A percentile compares a stretch with the other conserved stretches of the same genome.
phyloP scores from a whole-genome alignment of 1,284 basidiomycete genomes.

The Termitomyces sp. region DNA sequence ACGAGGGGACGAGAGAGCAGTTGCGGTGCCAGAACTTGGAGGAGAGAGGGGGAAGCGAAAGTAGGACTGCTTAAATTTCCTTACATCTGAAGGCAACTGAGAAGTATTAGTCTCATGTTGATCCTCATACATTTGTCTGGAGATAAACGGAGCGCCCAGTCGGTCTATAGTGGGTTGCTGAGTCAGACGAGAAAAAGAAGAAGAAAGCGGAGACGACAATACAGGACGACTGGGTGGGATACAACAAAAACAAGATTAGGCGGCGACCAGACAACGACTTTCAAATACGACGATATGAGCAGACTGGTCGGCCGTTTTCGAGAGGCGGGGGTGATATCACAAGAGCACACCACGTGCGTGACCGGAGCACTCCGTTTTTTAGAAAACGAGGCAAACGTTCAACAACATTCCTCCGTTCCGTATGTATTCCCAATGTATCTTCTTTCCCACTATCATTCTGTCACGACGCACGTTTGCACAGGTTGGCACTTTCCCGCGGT shows the following conservation, averaged over 20 bases:
- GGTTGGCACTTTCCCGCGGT: constrained; percentile 1
- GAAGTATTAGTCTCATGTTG: constrained; percentile 9
- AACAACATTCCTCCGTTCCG: constrained; percentile 8
- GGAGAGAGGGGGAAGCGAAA: constrained; percentile 40
- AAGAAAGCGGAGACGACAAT: background rate
- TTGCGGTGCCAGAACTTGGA: constrained; percentile 35
- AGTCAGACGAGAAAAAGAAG: constrained; percentile 4
- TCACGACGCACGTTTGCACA: constrained; percentile 9
- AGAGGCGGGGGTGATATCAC: constrained; percentile 28
- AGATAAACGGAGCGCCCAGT: constrained; percentile 12
- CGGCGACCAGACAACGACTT: background rate
- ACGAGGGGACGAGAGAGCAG: constrained; percentile 35
- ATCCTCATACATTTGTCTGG: constrained; percentile 15
- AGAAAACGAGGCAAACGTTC: constrained; percentile 14
- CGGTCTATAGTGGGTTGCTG: background rate
- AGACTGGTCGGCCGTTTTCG: constrained; percentile 12
- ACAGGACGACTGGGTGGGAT: background rate
- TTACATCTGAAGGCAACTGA: constrained; percentile 12
- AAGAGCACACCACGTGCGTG: constrained; percentile 19
- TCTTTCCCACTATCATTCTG: background rate
- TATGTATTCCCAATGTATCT: background rate
- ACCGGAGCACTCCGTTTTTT: constrained; percentile 24
- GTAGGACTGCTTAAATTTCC: constrained; percentile 21
- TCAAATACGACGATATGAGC: background rate
- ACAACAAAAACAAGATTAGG: background rate